Evolutionary conservation across 2,329 filamentous ascomycete genomes (phyloP), one percentile per base, ranked within the genome.

Genomic region (Colletotrichum sp.): DNA sequence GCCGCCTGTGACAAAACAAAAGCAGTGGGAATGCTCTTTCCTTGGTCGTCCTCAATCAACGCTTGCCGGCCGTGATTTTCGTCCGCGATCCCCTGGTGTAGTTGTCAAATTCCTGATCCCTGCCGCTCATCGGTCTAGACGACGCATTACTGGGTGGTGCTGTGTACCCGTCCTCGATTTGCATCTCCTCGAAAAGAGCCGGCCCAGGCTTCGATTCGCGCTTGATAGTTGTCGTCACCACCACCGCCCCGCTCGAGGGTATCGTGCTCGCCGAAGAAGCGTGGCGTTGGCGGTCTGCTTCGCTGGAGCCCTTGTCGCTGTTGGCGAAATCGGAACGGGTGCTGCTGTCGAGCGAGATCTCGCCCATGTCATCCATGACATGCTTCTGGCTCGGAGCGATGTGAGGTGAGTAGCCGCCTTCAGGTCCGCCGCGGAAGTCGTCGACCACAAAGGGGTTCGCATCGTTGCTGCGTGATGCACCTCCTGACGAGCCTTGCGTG

Each of bases 211-310:
- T 78, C 72, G 78, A 82, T 65, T 84, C 81, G 33, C 81, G 77
- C 73, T 81, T 77, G 69, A 84, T 84, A 8, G 83, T 83, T 8
- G 82, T 85, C n/a, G 83, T 84, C 24, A 83, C 80, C 38, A 83
- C 67, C 21, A 84, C 83, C 36, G 72, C 76, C 75, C 67, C 73
- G 62, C 24, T 76, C 21, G 54, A 29, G 3, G 58, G 34, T 27
- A 15, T 38, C 21, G 36, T 59, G 11, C 43, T 36, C 8, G 29
- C 33, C 9, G 38, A 62, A 6, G 65, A 62, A 12, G 36, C 21
- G 16, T 54, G 54, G 13, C 47, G 34, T 11, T 29, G 33, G n/a
- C 34, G 36, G 27, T 68, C 63, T 6, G 34, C 62, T 11, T 71
- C 66, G 27, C 29, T 69, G 4, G 62, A 68, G 5, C 15, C 18